A percentile compares a stretch with the other conserved stretches of the same genome.
phyloP scores from a whole-genome alignment of 768 basidiomycete species.

The Tricholoma furcatifolium region DNA sequence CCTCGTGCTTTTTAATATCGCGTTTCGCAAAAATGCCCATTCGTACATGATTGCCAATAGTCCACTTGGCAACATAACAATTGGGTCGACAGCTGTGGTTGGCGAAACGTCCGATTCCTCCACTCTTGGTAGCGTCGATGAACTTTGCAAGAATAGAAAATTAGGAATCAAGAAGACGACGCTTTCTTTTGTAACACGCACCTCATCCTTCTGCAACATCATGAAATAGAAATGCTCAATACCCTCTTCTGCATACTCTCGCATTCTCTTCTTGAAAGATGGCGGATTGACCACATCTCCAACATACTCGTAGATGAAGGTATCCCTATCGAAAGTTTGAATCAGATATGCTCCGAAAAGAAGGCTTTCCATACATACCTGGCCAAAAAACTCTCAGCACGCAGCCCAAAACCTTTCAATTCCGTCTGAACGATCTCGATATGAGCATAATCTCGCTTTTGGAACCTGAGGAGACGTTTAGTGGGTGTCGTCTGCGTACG shows the following conservation, averaged over 20 bases:
- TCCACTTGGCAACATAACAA: constrained; percentile 98
- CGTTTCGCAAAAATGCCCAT: constrained; percentile 99
- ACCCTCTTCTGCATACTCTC: constrained; percentile 88
- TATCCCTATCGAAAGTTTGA: constrained; percentile 53
- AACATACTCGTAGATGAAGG: constrained; percentile 96
- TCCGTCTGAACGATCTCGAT: constrained; percentile 93
- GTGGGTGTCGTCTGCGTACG: constrained; percentile 11
- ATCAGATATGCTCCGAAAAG: constrained; percentile 2
- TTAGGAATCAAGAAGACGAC: background rate
- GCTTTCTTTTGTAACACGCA: constrained; percentile 33
- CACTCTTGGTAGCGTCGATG: constrained; percentile 96
- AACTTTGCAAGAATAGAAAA: constrained; percentile 49
- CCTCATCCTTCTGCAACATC: constrained; percentile 99
- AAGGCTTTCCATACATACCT: constrained; percentile 46
- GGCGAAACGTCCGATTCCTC: constrained; percentile 94
- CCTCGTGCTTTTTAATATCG: constrained; percentile 72
- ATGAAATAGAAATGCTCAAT: constrained; percentile 99
- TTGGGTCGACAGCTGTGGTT: constrained; percentile 99
- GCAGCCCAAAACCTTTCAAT: constrained; percentile 92
- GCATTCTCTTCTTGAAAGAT: constrained; percentile 92
- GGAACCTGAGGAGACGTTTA: constrained; percentile 59
- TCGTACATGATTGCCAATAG: constrained; percentile 81
- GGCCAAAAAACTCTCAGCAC: constrained; percentile 65
- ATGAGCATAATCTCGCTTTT: constrained; percentile 77
- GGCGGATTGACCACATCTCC: constrained; percentile 91